Evolutionary conservation across 352 stramenopile genomes (phyloP).

Genomic region (Phytophthora crassamura): DNA sequence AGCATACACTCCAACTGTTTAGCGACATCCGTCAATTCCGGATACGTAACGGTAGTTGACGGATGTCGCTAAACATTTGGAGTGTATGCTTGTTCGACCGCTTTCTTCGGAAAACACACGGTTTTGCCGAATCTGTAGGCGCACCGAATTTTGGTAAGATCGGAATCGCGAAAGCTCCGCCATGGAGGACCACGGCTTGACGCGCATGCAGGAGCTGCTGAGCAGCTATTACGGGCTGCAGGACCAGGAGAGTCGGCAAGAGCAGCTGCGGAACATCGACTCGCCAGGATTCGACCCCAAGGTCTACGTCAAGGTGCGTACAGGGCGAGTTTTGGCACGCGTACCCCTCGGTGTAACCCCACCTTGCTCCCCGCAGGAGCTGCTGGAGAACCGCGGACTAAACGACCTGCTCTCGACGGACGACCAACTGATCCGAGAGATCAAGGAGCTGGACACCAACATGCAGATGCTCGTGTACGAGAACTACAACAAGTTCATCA

Average conservation of each 20-base stretch:
- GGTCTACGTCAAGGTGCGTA: conserved; percentile 76
- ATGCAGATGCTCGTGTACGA: conserved; percentile 99
- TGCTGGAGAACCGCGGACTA: conserved; percentile 66
- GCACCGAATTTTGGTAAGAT: not conserved
- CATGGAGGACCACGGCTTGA: conserved; percentile 71
- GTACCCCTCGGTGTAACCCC: conserved; percentile 4
- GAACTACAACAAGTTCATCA: conserved; percentile 99
- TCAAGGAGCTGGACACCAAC: conserved; percentile 96
- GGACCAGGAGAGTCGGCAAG: conserved; percentile 72
- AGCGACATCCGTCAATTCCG: too few species aligned
- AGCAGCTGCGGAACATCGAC: conserved; percentile 80
- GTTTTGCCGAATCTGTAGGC: too few species aligned
- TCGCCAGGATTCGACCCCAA: conserved; percentile 69
- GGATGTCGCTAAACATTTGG: too few species aligned
- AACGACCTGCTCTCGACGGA: conserved; percentile 78
- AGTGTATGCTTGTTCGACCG: too few species aligned
- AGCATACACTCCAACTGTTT: too few species aligned
- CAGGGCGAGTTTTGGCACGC: not conserved
- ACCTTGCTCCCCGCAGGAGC: conserved; percentile 39
- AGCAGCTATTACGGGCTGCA: conserved; percentile 90
- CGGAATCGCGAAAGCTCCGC: not conserved
- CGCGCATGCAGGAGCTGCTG: conserved; percentile 90
- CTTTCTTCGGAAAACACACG: not conserved
- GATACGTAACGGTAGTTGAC: too few species aligned
- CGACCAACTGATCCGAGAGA: conserved; percentile 86